These are phyloP conservation scores for Solanum sejunctum DNA, from an alignment of 257 asterid species.

Conservation along the genomic window DNA sequence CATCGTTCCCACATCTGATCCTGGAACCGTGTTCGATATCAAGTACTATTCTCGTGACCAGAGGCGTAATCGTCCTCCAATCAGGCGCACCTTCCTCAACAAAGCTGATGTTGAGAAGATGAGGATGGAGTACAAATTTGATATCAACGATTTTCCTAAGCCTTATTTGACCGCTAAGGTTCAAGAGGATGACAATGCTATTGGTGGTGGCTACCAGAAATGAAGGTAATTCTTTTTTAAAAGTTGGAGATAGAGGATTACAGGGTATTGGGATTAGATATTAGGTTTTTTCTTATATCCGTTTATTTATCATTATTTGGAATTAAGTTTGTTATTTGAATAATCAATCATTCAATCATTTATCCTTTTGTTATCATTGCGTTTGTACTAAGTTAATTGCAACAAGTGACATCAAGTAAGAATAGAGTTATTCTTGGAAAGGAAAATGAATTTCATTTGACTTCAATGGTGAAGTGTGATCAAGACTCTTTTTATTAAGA, in stretches of 20 bases:
- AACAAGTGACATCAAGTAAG: neutral
- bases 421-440: neutral
- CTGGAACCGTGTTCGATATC: slow-evolving; percentile 85
- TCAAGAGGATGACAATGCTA: slow-evolving; percentile 49
- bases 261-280: neutral
- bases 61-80: slow-evolving; percentile 83
- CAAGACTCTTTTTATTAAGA: no score
- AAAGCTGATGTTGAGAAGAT: slow-evolving; percentile 72
- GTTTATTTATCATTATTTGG: neutral
- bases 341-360: neutral
- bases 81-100: slow-evolving; percentile 57
- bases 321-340: neutral
- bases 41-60: slow-evolving; percentile 84
- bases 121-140: slow-evolving; percentile 67
- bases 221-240: slow-evolving; percentile 14
- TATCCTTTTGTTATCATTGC: neutral
- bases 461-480: no score
- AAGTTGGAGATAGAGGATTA: neutral
- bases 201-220: slow-evolving; percentile 77
- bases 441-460: neutral
- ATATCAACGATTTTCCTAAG: slow-evolving; percentile 48
- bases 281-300: neutral
- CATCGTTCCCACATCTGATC: slow-evolving; percentile 65
- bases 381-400: neutral
- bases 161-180: slow-evolving; percentile 54